Evolutionary conservation across 208 protist genomes (phyloP).

Genomic region (Trypanosoma congolense): DNA sequence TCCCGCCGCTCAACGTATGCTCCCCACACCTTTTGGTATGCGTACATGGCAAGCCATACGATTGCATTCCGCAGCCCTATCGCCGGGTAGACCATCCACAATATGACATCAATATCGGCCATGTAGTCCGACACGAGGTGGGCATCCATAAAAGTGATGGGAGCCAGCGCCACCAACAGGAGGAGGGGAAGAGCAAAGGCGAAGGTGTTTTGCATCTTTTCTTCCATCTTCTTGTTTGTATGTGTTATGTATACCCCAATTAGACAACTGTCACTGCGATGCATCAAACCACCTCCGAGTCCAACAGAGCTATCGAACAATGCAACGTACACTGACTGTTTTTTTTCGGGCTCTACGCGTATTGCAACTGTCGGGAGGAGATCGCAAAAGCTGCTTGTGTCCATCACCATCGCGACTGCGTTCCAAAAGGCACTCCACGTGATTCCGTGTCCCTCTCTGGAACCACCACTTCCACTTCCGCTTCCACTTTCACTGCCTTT

Average conservation of each 20-base stretch:
- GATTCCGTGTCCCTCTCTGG: neutral
- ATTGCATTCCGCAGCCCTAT: constrained; percentile 28
- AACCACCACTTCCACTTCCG: neutral
- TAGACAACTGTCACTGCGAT: constrained; percentile 18
- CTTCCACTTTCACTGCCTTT: constrained; percentile 1
- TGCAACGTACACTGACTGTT: constrained; percentile 29
- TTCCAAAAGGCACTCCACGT: constrained; percentile 42
- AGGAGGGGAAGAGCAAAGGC: constrained; percentile 46
- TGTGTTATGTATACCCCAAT: constrained; percentile 47
- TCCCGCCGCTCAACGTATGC: constrained; percentile 17
- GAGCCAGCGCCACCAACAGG: constrained; percentile 45
- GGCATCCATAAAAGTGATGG: constrained; percentile 36
- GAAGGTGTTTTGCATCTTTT: constrained; percentile 33
- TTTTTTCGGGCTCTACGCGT: constrained; percentile 25
- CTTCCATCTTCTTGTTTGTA: constrained; percentile 11
- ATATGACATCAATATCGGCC: constrained; percentile 39
- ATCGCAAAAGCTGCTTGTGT: constrained; percentile 58
- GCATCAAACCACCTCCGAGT: neutral
- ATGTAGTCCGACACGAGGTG: constrained; percentile 42
- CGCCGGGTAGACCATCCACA: constrained; percentile 49
- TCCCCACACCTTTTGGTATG: constrained; percentile 6
- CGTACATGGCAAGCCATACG: constrained; percentile 9
- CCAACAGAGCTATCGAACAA: constrained; percentile 23
- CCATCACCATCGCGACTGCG: constrained; percentile 44
- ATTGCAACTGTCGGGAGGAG: constrained; percentile 43